A percentile compares a stretch with the other conserved stretches of the same genome.
Conservation (phyloP, 1,139 yeast genomes). For the Pneumocystis sp. region DNA sequence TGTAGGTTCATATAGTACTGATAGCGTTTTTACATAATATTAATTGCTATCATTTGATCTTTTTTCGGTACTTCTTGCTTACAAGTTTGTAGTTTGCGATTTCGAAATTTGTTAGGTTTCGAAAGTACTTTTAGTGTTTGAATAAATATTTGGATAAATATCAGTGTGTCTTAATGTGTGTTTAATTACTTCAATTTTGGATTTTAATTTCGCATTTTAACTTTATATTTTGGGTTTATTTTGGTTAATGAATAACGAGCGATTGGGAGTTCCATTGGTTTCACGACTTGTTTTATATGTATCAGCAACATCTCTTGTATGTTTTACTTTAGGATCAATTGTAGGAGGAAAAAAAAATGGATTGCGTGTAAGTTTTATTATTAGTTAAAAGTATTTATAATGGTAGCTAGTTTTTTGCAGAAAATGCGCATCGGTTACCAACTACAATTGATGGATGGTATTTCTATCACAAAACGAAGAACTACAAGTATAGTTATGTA, state of each 20-base stretch:
- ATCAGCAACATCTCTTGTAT: slow-evolving; percentile 1
- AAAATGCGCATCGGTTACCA: slow-evolving; percentile 72
- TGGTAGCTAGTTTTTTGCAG: slow-evolving; percentile 44
- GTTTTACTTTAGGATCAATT: slow-evolving; percentile 41
- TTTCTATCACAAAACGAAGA: slow-evolving; percentile 72
- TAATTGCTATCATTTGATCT: no score
- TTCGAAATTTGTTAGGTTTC: no score
- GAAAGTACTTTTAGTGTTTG: no score
- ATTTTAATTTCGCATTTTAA: no score
- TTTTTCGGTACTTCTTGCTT: no score
- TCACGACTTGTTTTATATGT: slow-evolving; percentile 7
- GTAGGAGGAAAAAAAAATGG: slow-evolving; percentile 40
- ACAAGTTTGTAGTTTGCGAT: no score
- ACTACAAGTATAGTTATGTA: slow-evolving; percentile 34
- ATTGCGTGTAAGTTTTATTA: not conserved
- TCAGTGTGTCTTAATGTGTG: no score
- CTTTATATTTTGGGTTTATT: not conserved
- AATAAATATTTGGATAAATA: no score
- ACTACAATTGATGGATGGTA: slow-evolving; percentile 75
- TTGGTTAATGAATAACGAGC: slow-evolving; percentile 2
- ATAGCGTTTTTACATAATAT: no score
- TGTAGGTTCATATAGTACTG: no score
- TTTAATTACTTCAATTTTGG: no score
- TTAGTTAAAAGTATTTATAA: not conserved
- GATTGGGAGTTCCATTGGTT: slow-evolving; percentile 5